Evolutionary conservation across 129 eudicot genomes (phyloP).

Genomic region (Escallonia rubra): DNA sequence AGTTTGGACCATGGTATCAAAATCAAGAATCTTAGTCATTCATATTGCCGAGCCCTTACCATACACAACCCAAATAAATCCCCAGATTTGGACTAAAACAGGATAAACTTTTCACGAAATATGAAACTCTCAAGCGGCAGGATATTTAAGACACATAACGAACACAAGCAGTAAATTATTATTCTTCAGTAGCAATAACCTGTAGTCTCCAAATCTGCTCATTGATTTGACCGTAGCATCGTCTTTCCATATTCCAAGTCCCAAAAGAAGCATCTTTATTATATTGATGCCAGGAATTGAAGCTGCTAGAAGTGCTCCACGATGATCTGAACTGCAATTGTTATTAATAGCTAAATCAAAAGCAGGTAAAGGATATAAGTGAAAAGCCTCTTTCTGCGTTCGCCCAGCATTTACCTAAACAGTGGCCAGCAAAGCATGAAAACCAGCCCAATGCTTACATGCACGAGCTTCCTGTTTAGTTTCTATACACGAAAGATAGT

Average conservation of each 20-base stretch:
- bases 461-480: conserved; percentile 91
- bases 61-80: too few species aligned
- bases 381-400: background rate
- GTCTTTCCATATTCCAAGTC: conserved; percentile 76
- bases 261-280: conserved; percentile 68
- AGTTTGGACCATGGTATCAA: too few species aligned
- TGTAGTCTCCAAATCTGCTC: conserved; percentile 81
- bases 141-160: too few species aligned
- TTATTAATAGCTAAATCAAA: conserved; percentile 15
- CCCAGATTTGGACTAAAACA: too few species aligned
- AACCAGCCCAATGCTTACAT: conserved; percentile 65
- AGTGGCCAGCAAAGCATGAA: conserved; percentile 99
- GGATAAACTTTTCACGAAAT: too few species aligned
- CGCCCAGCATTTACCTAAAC: conserved; percentile 53
- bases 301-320: conserved; percentile 71
- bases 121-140: too few species aligned
- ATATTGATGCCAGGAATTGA: conserved; percentile 66
- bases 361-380: background rate
- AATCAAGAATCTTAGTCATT: too few species aligned
- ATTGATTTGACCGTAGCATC: conserved; percentile 84
- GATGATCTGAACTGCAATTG: conserved; percentile 61
- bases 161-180: too few species aligned
- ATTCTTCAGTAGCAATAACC: conserved; percentile 26
- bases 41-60: too few species aligned
- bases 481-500: conserved; percentile 34